Evolutionary conservation across 1,284 basidiomycete genomes (phyloP).

Genomic region (Austroboletus rostrupii): DNA sequence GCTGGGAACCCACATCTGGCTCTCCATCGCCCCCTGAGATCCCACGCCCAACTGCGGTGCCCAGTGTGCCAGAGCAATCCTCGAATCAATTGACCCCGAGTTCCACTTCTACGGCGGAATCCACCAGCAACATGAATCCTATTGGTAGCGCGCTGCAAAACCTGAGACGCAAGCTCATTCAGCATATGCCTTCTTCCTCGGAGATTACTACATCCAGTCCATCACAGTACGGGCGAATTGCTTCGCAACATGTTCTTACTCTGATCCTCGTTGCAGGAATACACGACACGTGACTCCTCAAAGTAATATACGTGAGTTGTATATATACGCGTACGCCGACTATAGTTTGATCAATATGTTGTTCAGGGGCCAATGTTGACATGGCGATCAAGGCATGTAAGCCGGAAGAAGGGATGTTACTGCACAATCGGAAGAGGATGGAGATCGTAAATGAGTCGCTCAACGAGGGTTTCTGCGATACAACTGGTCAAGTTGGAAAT

Average conservation of each 20-base stretch:
- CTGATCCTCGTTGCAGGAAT: constrained; percentile 8
- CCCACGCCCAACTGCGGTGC: neutral
- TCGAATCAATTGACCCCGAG: constrained; percentile 3
- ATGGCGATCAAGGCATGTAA: constrained; percentile 77
- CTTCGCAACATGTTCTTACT: neutral
- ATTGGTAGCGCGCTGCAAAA: constrained; percentile 24
- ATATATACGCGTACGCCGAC: neutral
- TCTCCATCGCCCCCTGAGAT: constrained; percentile 7
- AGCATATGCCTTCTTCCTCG: constrained; percentile 20
- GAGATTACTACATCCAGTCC: constrained; percentile 16
- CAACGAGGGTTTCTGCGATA: constrained; percentile 81
- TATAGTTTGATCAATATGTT: constrained; percentile 1
- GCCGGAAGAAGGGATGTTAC: constrained; percentile 59
- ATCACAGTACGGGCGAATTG: constrained; percentile 16
- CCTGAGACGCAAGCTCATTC: constrained; percentile 28
- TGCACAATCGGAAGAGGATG: constrained; percentile 66
- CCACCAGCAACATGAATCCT: constrained; percentile 7
- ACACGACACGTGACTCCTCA: constrained; percentile 49
- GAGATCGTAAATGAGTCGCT: constrained; percentile 70
- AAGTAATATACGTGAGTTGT: constrained; percentile 54
- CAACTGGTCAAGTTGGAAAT: constrained; percentile 64
- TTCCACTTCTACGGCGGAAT: constrained; percentile 10
- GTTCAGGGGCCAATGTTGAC: constrained; percentile 61
- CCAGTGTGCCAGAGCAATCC: constrained; percentile 5
- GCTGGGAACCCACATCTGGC: constrained; percentile 16